Conservation (phyloP, 2,329 filamentous ascomycete genomes). For the Penicillium sp. region DNA sequence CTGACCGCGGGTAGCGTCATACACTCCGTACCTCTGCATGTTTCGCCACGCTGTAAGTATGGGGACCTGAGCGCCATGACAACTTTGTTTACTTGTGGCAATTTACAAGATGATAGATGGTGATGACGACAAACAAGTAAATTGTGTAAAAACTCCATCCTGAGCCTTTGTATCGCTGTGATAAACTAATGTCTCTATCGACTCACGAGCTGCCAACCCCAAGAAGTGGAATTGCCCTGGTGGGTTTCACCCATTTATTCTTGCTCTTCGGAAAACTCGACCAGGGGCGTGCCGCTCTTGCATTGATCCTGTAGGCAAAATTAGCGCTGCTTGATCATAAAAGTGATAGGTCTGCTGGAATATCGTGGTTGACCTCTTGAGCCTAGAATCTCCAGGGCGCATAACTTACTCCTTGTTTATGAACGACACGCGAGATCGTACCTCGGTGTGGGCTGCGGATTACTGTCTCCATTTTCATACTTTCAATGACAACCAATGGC, state of each 20-base stretch:
- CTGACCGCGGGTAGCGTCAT: too few relatives aligned
- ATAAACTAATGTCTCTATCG: neutral
- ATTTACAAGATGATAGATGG: too few relatives aligned
- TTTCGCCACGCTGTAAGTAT: too few relatives aligned
- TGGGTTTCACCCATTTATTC: neutral
- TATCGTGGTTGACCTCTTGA: neutral
- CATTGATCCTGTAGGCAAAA: constrained; percentile 64
- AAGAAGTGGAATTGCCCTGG: neutral
- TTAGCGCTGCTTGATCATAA: constrained; percentile 19
- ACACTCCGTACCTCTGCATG: too few relatives aligned
- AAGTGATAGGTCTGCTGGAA: neutral
- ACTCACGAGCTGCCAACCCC: neutral
- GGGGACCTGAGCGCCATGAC: too few relatives aligned
- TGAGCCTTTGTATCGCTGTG: neutral
- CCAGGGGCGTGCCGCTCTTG: constrained; percentile 72
- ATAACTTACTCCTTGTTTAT: constrained; percentile 68
- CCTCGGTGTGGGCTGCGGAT: constrained; percentile 75
- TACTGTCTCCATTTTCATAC: constrained; percentile 88
- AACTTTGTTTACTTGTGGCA: too few relatives aligned
- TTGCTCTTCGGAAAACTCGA: constrained; percentile 62
- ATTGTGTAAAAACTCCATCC: neutral
- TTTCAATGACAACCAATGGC: constrained; percentile 85
- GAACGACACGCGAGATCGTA: constrained; percentile 69
- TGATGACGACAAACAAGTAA: neutral
- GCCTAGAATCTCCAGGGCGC: constrained; percentile 1